Conservation (phyloP, 1,139 yeast genomes). For the Nematodospora anomalae region DNA sequence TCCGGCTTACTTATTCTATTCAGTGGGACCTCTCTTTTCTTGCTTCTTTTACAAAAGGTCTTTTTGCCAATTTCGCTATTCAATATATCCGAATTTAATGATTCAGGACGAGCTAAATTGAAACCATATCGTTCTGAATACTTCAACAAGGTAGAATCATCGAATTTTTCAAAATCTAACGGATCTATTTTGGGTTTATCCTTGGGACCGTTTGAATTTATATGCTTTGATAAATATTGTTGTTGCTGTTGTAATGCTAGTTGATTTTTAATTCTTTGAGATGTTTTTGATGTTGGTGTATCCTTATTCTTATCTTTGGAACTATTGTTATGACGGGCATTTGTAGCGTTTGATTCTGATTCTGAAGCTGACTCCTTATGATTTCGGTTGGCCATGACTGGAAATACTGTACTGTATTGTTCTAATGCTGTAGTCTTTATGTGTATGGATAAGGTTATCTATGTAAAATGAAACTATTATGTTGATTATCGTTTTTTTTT, state of each 20-base stretch:
- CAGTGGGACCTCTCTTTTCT: constrained; percentile 17
- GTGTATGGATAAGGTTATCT: too few species aligned
- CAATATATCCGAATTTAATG: constrained; percentile 60
- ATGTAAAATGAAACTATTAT: too few species aligned
- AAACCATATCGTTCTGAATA: constrained; percentile 55
- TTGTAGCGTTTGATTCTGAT: constrained; percentile 29
- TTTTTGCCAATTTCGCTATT: constrained; percentile 65
- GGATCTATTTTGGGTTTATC: constrained; percentile 52
- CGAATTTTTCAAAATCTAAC: constrained; percentile 59
- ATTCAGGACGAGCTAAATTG: constrained; percentile 50
- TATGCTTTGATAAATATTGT: constrained; percentile 56
- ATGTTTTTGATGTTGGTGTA: constrained; percentile 32
- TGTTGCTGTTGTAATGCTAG: constrained; percentile 62
- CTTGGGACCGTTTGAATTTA: constrained; percentile 63
- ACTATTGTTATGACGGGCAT: constrained; percentile 6
- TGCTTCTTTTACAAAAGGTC: constrained; percentile 44
- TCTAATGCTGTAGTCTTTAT: too few species aligned
- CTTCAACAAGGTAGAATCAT: constrained; percentile 53
- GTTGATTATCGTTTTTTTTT: too few species aligned
- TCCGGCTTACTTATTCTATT: constrained; percentile 51
- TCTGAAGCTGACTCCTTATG: constrained; percentile 45
- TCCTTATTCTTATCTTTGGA: constrained; percentile 3
- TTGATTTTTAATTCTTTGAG: constrained; percentile 54
- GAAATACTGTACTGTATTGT: too few species aligned
- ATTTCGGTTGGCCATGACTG: constrained; percentile 9